Evolutionary conservation across 768 basidiomycete genomes (phyloP), one percentile per base, ranked within the genome.

Genomic region (Russula sp.): DNA sequence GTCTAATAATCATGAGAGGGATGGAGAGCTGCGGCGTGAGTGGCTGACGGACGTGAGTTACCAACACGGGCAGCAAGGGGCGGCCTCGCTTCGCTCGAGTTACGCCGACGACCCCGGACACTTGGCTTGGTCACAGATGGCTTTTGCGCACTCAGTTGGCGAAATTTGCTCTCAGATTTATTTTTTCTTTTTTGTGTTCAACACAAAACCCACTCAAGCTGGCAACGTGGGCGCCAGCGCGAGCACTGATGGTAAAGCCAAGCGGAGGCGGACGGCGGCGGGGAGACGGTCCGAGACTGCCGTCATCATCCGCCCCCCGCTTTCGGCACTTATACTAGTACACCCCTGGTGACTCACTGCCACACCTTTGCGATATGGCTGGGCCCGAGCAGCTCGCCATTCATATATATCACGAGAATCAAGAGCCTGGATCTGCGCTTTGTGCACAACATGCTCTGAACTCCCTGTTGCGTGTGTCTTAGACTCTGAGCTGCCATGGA

Each of bases 401-500:
- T 8, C 70, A 79, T 10, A 87, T 93, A 60, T 92, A 92, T 71
- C 88, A 91, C 72, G 90, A 93, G 70, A 81, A 72, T 63, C 90
- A 93, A 72, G 81, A 91, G 70, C 65, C 74, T 59, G 89, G 88
- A 25, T 90, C 89, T 2, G 88, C 88, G 82, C 80, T 93, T 35
- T 93, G 91, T 70, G 91, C 90, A 13, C 90, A 93, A 69, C 89
- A 93, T 74, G 89, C 91, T 8, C 77, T 93, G 36, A 93, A 93
- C 70, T 82, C 82, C 18, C 77, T 93, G 20, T 77, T 93, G 35
- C 90, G 90, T 92, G 67, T 65, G 86, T 79, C 43, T n/a, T 20
- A 51, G 32, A 41, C 55, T 42, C 47, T 41, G 35, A 51, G 55
- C 53, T 58, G 50, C 39, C 29, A 25, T 56, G 53, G 35, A 39